Base-by-base conservation (phyloP, 2,329 filamentous ascomycete genomes). In the Aotearoamyces nothofagi region DNA sequence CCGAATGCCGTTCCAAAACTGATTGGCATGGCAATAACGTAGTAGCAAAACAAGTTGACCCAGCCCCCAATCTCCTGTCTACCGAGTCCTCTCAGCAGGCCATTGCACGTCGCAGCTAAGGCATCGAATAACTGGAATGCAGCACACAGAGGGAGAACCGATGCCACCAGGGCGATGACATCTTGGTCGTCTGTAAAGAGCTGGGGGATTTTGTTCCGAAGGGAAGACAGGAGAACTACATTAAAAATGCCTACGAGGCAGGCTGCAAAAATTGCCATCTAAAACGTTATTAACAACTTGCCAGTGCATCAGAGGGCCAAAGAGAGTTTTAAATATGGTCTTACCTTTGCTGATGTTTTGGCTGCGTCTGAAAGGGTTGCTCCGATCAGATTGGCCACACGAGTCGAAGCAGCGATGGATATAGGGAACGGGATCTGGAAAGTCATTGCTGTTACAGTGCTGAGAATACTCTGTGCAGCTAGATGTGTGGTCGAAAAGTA, bases 371-470 rank as follows among this genome's bases (percentile, higher is more conserved):
- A 74, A 8, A 94, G 63, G 1, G 76, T 78, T 0, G 87, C 86
- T 6, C 87, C 90, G 36, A 96, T 92, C 17, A 96, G 58, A 43
- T 94, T 96, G 11, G 86, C 87, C 9, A 94, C 72, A 1, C 87
- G 75, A 0, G 87, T 96, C 9, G 78, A 87, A 1, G 78, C 73
- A 3, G 87, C 86, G 33, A 96, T 87, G 17, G 78, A 81, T 35
- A 94, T 69, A 0, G 87, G 81, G 56, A 96, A 96, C 0, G 87
- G 84, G 27, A 96, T 75, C 52, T 93, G 83, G 58, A 84, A 96
- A 0, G 80, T 82, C 14, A 92, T 70, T 7, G 75, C 71, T 0
- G 77, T 73, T 25, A 93, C 61, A 0, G 79, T 90, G 13, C 77
- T 69, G 3, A 96, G 60, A 9, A 94, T 75, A 17, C 79, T 86